These are phyloP conservation scores for Verticillium zaregamsianum DNA, from an alignment of 2,329 filamentous ascomycete genomes.

Conservation along the genomic window DNA sequence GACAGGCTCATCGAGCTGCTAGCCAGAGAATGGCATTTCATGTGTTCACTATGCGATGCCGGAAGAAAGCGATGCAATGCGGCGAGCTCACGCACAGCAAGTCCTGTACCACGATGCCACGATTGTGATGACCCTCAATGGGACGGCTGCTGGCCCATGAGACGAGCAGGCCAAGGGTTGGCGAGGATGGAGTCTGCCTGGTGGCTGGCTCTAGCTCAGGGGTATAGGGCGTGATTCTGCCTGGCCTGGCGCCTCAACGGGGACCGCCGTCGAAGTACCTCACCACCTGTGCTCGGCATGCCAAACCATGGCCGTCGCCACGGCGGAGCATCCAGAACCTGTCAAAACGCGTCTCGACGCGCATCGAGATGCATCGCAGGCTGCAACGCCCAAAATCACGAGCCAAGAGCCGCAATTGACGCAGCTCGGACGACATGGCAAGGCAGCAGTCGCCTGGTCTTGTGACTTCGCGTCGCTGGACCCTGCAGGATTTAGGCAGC, in stretches of 20 bases:
- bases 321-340: background rate
- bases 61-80: background rate
- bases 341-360: background rate
- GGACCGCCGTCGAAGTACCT: background rate
- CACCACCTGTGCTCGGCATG: background rate
- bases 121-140: too few species aligned
- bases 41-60: background rate
- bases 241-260: background rate
- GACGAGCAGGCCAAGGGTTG: background rate
- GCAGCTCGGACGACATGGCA: background rate
- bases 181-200: background rate
- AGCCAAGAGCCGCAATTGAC: background rate
- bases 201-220: background rate
- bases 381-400: background rate
- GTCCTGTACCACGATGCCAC: too few species aligned
- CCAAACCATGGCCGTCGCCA: background rate
- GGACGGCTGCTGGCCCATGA: background rate
- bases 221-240: conserved; percentile 1
- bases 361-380: background rate
- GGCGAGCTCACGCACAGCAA: background rate
- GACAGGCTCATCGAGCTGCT: background rate
- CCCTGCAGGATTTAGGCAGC: background rate
- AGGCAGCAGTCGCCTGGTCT: background rate
- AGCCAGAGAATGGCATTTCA: conserved; percentile 1
- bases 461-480: conserved; percentile 1